phyloP scores from a whole-genome alignment of 352 stramenopile genomes.

The Globisporangium megalacanthum region DNA sequence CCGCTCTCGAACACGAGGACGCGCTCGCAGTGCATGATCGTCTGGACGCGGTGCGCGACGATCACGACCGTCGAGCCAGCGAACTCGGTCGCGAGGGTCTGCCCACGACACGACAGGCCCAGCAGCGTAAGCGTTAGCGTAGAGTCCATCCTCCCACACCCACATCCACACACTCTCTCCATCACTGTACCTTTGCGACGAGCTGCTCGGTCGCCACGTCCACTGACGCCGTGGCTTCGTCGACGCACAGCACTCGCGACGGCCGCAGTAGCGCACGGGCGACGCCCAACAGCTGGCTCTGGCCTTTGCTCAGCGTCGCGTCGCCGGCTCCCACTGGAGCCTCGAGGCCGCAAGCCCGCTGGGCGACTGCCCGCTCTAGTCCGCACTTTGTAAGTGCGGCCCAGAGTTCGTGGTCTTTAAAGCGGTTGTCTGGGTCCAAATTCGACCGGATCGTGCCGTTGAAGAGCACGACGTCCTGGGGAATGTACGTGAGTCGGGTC shows the following conservation, averaged over 20 bases:
- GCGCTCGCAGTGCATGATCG: constrained; percentile 93
- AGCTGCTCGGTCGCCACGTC: constrained; percentile 84
- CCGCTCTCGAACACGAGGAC: constrained; percentile 68
- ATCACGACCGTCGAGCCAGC: constrained; percentile 92
- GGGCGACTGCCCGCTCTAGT: constrained; percentile 36
- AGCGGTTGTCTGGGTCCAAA: constrained; percentile 52
- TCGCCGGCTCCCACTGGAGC: constrained; percentile 36
- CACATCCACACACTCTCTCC: background rate
- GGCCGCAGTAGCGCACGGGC: constrained; percentile 76
- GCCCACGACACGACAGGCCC: constrained; percentile 3
- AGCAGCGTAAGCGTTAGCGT: background rate
- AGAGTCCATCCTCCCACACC: background rate
- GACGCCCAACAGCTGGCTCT: constrained; percentile 74
- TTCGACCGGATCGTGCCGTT: constrained; percentile 79
- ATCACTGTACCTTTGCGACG: constrained; percentile 53
- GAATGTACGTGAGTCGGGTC: constrained; percentile 71
- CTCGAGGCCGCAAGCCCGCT: constrained; percentile 45
- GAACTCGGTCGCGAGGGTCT: constrained; percentile 92
- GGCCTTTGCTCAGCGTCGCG: constrained; percentile 61
- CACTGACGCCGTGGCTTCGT: constrained; percentile 89
- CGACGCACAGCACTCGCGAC: constrained; percentile 92
- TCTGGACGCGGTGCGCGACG: constrained; percentile 96
- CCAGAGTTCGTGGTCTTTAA: constrained; percentile 58
- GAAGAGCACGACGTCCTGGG: constrained; percentile 82
- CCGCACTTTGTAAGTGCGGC: constrained; percentile 36